Evolutionary conservation across 2,329 filamentous ascomycete species (phyloP), one percentile per base, ranked within the genome.

Genomic region (Zalaria obscura): DNA sequence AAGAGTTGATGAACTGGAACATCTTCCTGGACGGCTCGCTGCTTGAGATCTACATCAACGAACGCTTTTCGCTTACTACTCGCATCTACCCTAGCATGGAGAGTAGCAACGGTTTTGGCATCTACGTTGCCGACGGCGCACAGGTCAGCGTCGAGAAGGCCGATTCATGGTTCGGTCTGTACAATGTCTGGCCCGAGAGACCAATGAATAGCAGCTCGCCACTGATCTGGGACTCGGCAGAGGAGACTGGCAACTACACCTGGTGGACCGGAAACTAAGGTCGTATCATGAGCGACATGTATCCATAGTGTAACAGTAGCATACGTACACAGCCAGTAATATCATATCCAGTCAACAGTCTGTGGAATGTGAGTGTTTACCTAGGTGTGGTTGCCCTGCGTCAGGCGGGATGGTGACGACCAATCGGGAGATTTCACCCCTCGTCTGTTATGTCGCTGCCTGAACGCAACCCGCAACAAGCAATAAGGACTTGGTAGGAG

Each of bases 21-120:
- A 54, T 70, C 43, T 69, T 65, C 51, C 48, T 70, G 34, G 67
- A 70, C 43, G 66, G 66, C 25, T 66, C 62, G 1, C 52, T 69
- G 25, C 51, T 68, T 0, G 67, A 70, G 51, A 50, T 70, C 26
- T 67, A 65, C 46, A 52, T 68, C 35, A 69, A 69, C 44, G 64
- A 60, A 28, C 52, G 60, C n/a, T 62, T 62, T 18, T 56, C 58
- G 2, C 47, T 62, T 32, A 53, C 58, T 1, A 67, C 66, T 4
- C 57, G 67, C 32, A 64, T 69, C 36, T 70, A 70, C 46, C 67
- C 66, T 7, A 54, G 53, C 28, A 60, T 61, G 43, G 54, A 52
- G 25, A 67, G 66, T 48, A 65, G 62, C 41, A 63, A 58, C 1
- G 62, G 61, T 5, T 61, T 62, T 33, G 63, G 65, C 35, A 51